Conservation (phyloP, 371 early-diverging fungal genomes). For the Chytridium lagenaria region DNA sequence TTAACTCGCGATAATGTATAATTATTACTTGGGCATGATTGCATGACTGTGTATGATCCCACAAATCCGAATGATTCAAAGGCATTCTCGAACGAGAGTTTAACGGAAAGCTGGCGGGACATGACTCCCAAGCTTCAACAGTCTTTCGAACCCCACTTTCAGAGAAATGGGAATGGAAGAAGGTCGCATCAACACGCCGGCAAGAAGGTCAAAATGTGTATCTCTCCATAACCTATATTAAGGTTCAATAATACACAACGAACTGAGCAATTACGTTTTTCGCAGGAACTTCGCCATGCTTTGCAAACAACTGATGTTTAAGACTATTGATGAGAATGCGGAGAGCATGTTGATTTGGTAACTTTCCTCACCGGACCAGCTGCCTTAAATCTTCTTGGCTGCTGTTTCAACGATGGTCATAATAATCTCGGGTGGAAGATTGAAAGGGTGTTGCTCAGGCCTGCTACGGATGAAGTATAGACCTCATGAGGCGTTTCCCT, state of each 20-base stretch:
- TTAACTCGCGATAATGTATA: neutral
- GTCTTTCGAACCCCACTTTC: neutral
- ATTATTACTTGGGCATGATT: constrained; percentile 6
- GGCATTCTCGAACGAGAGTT: neutral
- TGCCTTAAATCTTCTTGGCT: neutral
- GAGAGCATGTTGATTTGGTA: neutral
- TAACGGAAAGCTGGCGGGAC: neutral
- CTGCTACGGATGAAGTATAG: too few relatives aligned
- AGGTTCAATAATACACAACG: neutral
- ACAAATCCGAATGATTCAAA: constrained; percentile 8
- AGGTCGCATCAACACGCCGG: neutral
- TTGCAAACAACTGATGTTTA: constrained; percentile 1
- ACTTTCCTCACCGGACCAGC: neutral
- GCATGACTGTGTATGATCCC: neutral
- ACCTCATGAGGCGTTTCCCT: too few relatives aligned
- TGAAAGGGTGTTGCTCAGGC: neutral
- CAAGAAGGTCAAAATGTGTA: neutral
- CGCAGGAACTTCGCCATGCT: neutral
- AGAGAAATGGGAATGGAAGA: neutral
- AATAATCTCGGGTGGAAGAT: neutral
- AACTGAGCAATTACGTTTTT: neutral
- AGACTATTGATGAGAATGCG: neutral
- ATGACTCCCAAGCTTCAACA: neutral
- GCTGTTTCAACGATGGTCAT: neutral
- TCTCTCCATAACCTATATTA: constrained; percentile 7